phyloP scores from a whole-genome alignment of 2,329 filamentous ascomycete genomes.

The Aspergillus sergii region DNA sequence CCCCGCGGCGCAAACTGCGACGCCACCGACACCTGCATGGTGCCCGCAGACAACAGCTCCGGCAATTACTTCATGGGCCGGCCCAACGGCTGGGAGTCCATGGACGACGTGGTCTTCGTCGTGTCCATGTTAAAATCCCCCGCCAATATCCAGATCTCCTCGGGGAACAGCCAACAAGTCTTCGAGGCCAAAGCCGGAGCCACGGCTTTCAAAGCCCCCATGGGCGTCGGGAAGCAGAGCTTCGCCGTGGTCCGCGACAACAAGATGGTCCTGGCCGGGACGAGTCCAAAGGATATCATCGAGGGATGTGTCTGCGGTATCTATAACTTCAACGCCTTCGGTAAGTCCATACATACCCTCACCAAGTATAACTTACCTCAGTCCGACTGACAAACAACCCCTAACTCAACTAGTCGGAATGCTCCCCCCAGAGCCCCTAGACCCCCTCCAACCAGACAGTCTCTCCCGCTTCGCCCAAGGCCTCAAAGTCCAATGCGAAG shows the following conservation, averaged over 20 bases:
- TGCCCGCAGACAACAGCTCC: conserved; percentile 45
- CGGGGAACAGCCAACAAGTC: conserved; percentile 47
- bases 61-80: conserved; percentile 58
- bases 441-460: not conserved
- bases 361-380: no score
- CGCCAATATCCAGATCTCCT: conserved; percentile 50
- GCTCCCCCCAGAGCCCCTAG: not conserved
- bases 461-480: not conserved
- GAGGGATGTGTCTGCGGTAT: conserved; percentile 53
- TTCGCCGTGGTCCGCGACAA: conserved; percentile 51
- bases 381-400: not conserved
- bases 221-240: conserved; percentile 52
- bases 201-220: conserved; percentile 47
- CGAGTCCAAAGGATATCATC: conserved; percentile 53
- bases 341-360: not conserved
- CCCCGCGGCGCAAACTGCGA: conserved; percentile 52
- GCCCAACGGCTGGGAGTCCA: conserved; percentile 53
- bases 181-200: conserved; percentile 53
- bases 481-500: not conserved
- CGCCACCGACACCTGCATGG: conserved; percentile 52
- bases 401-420: not conserved
- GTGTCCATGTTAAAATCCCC: conserved; percentile 36
- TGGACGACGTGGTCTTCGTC: conserved; percentile 56
- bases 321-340: conserved; percentile 59
- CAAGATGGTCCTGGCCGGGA: conserved; percentile 48